Conservation (phyloP, 768 basidiomycete species). For the Pleurotus djamor region DNA sequence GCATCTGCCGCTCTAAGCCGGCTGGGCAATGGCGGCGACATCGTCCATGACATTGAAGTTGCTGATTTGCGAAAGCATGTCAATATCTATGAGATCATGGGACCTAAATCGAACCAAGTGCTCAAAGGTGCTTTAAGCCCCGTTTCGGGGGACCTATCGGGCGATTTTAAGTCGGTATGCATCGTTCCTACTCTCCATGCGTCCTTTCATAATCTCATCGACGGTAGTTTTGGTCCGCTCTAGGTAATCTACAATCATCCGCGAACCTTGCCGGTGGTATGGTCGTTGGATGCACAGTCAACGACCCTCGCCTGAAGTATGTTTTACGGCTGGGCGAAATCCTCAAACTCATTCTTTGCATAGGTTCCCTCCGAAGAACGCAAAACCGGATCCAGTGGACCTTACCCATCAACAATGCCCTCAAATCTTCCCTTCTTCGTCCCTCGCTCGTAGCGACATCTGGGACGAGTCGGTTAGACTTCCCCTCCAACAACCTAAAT, state of each 20-base stretch:
- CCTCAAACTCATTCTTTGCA: neutral
- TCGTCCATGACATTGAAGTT: conserved; percentile 53
- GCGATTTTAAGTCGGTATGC: conserved; percentile 59
- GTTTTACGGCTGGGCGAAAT: conserved; percentile 14
- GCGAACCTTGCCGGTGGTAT: conserved; percentile 71
- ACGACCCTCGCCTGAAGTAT: conserved; percentile 87
- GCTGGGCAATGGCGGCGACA: conserved; percentile 13
- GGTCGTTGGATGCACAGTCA: conserved; percentile 74
- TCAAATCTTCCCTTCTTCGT: conserved; percentile 49
- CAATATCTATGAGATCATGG: conserved; percentile 88
- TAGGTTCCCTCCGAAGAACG: conserved; percentile 86
- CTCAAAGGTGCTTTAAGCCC: conserved; percentile 61
- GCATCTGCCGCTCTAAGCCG: conserved; percentile 48
- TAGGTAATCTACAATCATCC: conserved; percentile 61
- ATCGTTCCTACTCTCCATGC: neutral
- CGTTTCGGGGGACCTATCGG: conserved; percentile 41
- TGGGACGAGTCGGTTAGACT: conserved; percentile 66
- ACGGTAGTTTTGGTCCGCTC: conserved; percentile 63
- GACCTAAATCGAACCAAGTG: conserved; percentile 79
- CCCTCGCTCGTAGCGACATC: conserved; percentile 63
- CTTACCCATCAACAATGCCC: conserved; percentile 16
- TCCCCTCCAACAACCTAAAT: conserved; percentile 57
- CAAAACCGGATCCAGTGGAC: conserved; percentile 36
- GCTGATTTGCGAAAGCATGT: conserved; percentile 69
- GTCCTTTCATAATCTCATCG: too few species aligned